phyloP scores from a whole-genome alignment of 352 stramenopile species.

The Phytopythium boreale region DNA sequence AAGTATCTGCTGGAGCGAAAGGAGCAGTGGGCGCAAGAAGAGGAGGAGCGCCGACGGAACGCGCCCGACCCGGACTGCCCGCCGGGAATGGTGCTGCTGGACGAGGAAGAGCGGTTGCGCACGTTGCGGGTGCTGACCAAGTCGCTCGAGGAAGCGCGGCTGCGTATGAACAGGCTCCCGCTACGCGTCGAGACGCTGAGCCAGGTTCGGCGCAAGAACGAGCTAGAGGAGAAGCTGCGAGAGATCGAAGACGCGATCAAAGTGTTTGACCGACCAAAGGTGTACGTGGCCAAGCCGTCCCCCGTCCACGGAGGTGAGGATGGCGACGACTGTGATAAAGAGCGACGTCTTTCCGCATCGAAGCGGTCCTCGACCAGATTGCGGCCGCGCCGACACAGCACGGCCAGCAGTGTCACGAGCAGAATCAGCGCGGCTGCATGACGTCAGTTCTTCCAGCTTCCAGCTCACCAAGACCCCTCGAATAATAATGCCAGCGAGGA shows the following conservation, averaged over 20 bases:
- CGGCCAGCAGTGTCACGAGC: conserved; percentile 8
- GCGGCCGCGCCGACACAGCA: conserved; percentile 11
- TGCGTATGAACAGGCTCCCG: conserved; percentile 73
- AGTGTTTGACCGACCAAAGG: conserved; percentile 83
- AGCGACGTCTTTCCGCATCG: background rate
- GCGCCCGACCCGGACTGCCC: conserved; percentile 83
- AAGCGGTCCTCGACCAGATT: background rate
- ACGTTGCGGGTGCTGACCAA: conserved; percentile 67
- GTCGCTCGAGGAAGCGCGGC: conserved; percentile 53
- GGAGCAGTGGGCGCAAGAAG: conserved; percentile 79
- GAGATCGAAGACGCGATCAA: conserved; percentile 90
- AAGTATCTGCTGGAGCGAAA: conserved; percentile 70
- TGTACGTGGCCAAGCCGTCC: conserved; percentile 67
- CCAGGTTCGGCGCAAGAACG: conserved; percentile 78
- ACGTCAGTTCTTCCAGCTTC: too few species aligned
- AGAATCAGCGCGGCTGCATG: conserved; percentile 8
- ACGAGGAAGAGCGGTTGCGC: conserved; percentile 72
- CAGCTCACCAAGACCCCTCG: background rate
- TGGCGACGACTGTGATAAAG: conserved; percentile 7
- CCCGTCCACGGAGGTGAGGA: conserved; percentile 15
- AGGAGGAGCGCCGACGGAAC: conserved; percentile 71
- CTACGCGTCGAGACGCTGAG: conserved; percentile 83
- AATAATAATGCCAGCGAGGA: background rate
- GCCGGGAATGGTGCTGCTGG: conserved; percentile 79
- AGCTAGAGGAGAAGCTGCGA: conserved; percentile 75